Evolutionary conservation across 176 grass and related monocot species (phyloP).

Genomic region (Aegilops sharonensis): DNA sequence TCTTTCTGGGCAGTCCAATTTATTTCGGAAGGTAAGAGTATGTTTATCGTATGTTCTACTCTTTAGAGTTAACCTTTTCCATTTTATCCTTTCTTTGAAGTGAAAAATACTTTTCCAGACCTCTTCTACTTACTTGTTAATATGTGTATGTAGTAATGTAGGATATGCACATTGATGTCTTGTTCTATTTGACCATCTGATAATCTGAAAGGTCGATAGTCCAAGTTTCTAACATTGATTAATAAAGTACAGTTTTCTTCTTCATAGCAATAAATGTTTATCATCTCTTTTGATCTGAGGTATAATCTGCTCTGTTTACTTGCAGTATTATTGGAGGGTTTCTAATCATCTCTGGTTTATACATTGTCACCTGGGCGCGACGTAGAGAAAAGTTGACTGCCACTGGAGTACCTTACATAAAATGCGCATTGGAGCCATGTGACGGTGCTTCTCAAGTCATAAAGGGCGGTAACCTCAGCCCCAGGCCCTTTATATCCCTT

Average conservation of each 20-base stretch:
- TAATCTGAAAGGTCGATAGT: neutral
- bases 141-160: neutral
- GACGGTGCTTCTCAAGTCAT: conserved; percentile 35
- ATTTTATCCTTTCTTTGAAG: neutral
- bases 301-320: conserved; percentile 27
- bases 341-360: conserved; percentile 80
- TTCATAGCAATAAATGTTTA: neutral
- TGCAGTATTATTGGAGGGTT: conserved; percentile 88
- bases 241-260: neutral
- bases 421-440: conserved; percentile 33
- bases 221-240: neutral
- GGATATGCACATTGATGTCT: neutral
- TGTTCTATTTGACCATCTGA: neutral
- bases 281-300: conserved; percentile 30
- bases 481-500: conserved; percentile 45
- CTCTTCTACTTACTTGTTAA: neutral
- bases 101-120: conserved; percentile 15
- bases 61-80: neutral
- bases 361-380: conserved; percentile 83
- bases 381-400: conserved; percentile 48
- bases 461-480: conserved; percentile 44
- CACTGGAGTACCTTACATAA: conserved; percentile 37
- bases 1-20: conserved; percentile 87
- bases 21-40: conserved; percentile 75
- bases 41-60: conserved; percentile 5